These are phyloP conservation scores for Poa pratensis DNA, from an alignment of 176 grass and related monocot genomes.

Conservation along the genomic window DNA sequence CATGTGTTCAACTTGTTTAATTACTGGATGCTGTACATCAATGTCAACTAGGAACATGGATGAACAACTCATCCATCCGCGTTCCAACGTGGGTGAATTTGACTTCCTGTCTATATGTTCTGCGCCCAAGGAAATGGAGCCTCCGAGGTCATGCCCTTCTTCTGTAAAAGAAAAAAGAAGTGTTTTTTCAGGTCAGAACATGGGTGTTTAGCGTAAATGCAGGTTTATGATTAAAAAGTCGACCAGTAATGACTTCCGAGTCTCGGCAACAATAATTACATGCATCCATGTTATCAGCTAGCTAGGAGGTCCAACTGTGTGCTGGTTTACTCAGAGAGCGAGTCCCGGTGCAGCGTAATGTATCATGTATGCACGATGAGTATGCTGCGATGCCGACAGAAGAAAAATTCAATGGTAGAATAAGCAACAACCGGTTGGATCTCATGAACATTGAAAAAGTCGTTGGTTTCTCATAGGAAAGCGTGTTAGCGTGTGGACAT, in stretches of 20 bases:
- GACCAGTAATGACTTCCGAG: background rate
- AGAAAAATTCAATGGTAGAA: background rate
- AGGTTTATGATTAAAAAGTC: background rate
- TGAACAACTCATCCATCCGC: background rate
- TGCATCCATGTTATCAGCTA: background rate
- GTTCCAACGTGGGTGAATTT: background rate
- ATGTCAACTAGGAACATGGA: slow-evolving; percentile 26
- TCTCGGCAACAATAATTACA: background rate
- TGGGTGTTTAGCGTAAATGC: background rate
- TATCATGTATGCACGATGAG: background rate
- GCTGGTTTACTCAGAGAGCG: background rate
- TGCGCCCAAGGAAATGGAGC: background rate
- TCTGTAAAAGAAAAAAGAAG: background rate
- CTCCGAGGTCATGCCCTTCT: background rate
- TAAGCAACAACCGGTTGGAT: background rate
- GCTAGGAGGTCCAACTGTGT: background rate
- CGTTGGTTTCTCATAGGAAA: too few species aligned
- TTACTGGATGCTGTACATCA: background rate
- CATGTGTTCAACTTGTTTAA: background rate
- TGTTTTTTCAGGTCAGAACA: background rate
- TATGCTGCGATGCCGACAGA: background rate
- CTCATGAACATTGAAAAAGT: background rate
- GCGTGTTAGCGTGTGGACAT: too few species aligned
- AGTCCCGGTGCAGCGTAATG: background rate
- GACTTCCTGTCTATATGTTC: background rate